phyloP scores from a whole-genome alignment of 73 alveolate species.

The Tetrahymena borealis region DNA sequence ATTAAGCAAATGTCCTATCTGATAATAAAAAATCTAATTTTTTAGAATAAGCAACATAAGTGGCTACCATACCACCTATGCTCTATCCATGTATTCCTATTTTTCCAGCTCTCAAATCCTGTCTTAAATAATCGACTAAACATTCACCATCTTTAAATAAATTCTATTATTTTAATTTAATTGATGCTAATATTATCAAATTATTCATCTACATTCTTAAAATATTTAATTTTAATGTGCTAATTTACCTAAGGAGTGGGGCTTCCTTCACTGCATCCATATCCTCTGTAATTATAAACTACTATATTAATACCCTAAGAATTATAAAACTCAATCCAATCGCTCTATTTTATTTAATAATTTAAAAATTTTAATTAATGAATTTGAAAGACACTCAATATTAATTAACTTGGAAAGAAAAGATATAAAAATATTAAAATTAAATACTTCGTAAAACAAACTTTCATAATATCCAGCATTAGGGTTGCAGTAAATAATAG shows the following conservation, averaged over 20 bases:
- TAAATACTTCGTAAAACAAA: neutral
- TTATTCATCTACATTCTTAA: too few species aligned
- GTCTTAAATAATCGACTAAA: constrained; percentile 37
- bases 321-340: neutral
- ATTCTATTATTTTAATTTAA: too few species aligned
- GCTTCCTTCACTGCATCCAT: constrained; percentile 43
- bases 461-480: constrained; percentile 53
- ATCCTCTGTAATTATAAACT: constrained; percentile 53
- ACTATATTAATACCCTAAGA: constrained; percentile 43
- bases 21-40: constrained; percentile 46
- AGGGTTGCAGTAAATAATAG: constrained; percentile 52
- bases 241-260: constrained; percentile 6
- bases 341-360: too few species aligned
- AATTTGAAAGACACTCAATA: too few species aligned
- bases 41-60: constrained; percentile 42
- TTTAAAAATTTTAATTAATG: too few species aligned
- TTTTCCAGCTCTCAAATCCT: constrained; percentile 12
- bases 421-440: too few species aligned
- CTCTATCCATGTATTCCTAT: constrained; percentile 61
- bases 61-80: constrained; percentile 59
- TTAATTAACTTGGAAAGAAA: too few species aligned
- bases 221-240: neutral
- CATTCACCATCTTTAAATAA: constrained; percentile 42
- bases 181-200: too few species aligned
- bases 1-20: constrained; percentile 53